A percentile compares a stretch with the other conserved stretches of the same genome.
These are phyloP conservation scores for Pseudonitzschia pungens DNA, from an alignment of 108 stramenopile genomes.

Conservation along the genomic window DNA sequence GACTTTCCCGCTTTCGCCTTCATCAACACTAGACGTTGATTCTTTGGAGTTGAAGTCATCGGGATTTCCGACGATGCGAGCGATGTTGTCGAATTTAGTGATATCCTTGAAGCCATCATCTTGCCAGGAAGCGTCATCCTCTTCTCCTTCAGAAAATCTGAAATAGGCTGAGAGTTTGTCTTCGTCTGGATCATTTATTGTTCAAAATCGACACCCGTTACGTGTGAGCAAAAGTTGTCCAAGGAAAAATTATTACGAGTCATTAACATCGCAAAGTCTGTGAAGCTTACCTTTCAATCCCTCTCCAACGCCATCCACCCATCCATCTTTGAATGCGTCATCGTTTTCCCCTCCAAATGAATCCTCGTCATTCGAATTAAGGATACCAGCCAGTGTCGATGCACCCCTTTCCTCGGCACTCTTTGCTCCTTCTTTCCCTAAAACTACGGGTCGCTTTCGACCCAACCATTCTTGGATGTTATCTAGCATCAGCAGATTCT, in stretches of 20 bases:
- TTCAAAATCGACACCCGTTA: background rate
- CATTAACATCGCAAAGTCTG: background rate
- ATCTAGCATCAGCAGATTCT: conserved; percentile 68
- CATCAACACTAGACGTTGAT: conserved; percentile 83
- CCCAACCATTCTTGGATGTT: conserved; percentile 86
- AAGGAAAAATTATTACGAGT: too few species aligned
- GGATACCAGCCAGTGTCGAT: conserved; percentile 70
- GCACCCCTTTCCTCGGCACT: conserved; percentile 72
- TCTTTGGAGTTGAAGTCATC: conserved; percentile 43
- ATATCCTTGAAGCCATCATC: conserved; percentile 74
- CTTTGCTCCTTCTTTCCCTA: conserved; percentile 82
- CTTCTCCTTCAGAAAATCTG: conserved; percentile 84
- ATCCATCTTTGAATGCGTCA: conserved; percentile 48
- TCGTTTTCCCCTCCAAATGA: conserved; percentile 47
- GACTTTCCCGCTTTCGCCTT: conserved; percentile 87
- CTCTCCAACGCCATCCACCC: conserved; percentile 85
- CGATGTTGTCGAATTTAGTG: conserved; percentile 62
- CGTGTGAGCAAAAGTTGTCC: background rate
- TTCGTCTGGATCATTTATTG: conserved; percentile 47
- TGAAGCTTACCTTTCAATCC: conserved; percentile 44
- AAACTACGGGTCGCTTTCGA: conserved; percentile 55
- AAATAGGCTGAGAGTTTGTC: conserved; percentile 85
- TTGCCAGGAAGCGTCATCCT: conserved; percentile 70
- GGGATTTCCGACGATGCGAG: conserved; percentile 31
- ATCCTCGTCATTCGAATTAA: conserved; percentile 50